Conservation (phyloP, 2,329 filamentous ascomycete genomes). For the Fusarium sp. region DNA sequence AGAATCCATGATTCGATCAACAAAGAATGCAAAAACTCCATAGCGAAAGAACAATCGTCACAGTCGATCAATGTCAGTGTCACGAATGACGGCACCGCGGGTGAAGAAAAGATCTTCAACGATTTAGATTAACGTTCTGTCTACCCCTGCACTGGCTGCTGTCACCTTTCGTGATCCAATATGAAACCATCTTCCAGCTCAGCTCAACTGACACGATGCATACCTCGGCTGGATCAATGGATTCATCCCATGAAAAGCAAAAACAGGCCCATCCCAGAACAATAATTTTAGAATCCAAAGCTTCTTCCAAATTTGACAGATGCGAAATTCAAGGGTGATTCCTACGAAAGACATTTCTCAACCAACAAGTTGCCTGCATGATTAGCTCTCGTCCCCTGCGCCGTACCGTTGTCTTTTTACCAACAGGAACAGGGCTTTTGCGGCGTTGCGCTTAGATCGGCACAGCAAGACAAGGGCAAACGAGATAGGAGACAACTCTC, state of each 20-base stretch:
- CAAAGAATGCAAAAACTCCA: constrained; percentile 44
- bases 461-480: not conserved
- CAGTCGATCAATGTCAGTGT: not conserved
- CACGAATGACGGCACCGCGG: too few species aligned
- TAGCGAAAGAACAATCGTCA: constrained; percentile 12
- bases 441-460: constrained; percentile 10
- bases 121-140: not conserved
- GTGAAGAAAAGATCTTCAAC: not conserved
- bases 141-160: not conserved
- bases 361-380: not conserved
- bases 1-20: constrained; percentile 49
- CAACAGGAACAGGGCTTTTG: not conserved
- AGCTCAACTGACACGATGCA: not conserved
- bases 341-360: not conserved
- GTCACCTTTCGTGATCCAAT: not conserved
- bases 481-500: not conserved
- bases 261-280: not conserved
- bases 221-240: too few species aligned
- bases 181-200: not conserved
- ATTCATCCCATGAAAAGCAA: not conserved
- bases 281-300: not conserved
- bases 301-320: not conserved
- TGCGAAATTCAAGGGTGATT: not conserved
- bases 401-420: not conserved
- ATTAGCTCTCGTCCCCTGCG: constrained; percentile 9